Evolutionary conservation across 2,329 filamentous ascomycete genomes (phyloP).

Genomic region (Drechslera avenae): DNA sequence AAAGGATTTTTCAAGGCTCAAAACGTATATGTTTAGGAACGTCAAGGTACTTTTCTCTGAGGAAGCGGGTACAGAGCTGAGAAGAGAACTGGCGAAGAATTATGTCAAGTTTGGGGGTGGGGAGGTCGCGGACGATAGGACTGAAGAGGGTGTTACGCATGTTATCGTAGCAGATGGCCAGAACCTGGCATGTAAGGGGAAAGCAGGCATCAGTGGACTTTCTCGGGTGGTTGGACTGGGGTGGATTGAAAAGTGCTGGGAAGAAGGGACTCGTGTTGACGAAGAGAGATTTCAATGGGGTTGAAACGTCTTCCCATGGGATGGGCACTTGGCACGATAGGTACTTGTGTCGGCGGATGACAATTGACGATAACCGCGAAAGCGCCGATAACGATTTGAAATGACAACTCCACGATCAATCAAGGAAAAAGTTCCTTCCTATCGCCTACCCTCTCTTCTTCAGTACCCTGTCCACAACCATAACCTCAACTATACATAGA

Average conservation of each 20-base stretch:
- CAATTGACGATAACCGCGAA: too few species aligned
- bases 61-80: constrained; percentile 23
- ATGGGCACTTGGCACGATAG: not conserved
- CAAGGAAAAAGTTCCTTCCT: too few species aligned
- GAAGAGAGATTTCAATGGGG: constrained; percentile 58
- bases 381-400: too few species aligned
- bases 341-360: too few species aligned
- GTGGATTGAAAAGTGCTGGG: constrained; percentile 85
- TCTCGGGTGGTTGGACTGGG: constrained; percentile 70
- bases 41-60: constrained; percentile 27
- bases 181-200: constrained; percentile 53
- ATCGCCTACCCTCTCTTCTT: too few species aligned
- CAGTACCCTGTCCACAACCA: too few species aligned
- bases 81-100: constrained; percentile 56
- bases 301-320: constrained; percentile 8
- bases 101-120: constrained; percentile 74
- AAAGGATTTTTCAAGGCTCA: constrained; percentile 28
- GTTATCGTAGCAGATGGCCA: constrained; percentile 63
- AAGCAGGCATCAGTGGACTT: constrained; percentile 50
- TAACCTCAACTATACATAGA: too few species aligned
- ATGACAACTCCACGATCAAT: too few species aligned
- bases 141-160: constrained; percentile 69
- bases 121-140: constrained; percentile 56
- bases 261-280: constrained; percentile 75
- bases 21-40: constrained; percentile 41